Conservation (phyloP, 176 grass and related monocot species). For the Phyllostachys edulis region DNA sequence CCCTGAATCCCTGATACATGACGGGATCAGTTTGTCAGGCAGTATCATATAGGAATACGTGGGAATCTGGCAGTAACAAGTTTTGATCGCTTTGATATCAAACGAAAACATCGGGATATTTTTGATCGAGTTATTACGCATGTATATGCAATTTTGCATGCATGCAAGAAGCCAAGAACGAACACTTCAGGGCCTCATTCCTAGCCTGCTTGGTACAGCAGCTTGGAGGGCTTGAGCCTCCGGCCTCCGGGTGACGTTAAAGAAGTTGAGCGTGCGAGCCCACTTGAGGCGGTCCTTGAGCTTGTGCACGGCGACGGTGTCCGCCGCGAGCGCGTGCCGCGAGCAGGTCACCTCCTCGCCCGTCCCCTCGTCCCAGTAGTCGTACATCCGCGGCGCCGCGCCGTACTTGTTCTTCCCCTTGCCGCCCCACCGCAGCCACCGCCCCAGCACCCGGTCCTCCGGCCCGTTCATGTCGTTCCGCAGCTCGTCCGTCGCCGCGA, state of each 20-base stretch:
- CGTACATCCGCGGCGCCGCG: conserved; percentile 63
- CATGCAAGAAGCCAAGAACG: too few species aligned
- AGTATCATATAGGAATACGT: too few species aligned
- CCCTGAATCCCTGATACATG: too few species aligned
- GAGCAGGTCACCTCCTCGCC: conserved; percentile 16
- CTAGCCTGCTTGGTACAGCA: not conserved
- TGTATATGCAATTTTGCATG: too few species aligned
- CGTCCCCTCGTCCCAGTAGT: conserved; percentile 34
- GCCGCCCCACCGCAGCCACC: not conserved
- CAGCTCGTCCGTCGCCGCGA: conserved; percentile 44
- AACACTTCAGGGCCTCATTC: too few species aligned
- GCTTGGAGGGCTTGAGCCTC: conserved; percentile 50
- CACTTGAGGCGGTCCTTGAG: conserved; percentile 46
- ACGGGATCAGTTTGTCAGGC: too few species aligned
- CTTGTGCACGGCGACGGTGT: conserved; percentile 54
- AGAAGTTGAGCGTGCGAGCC: conserved; percentile 44
- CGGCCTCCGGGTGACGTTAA: conserved; percentile 44
- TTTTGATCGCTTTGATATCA: too few species aligned
- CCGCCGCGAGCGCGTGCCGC: conserved; percentile 48
- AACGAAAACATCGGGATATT: too few species aligned
- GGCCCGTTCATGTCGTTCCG: too few species aligned
- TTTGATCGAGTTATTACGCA: too few species aligned
- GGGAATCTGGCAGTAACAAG: too few species aligned
- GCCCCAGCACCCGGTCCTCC: too few species aligned
- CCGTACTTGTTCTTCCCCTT: conserved; percentile 45